A percentile compares a stretch with the other conserved stretches of the same genome.
These are phyloP conservation scores for Macadamia tetraphylla DNA, from an alignment of 164 flowering plant species.

Conservation along the genomic window DNA sequence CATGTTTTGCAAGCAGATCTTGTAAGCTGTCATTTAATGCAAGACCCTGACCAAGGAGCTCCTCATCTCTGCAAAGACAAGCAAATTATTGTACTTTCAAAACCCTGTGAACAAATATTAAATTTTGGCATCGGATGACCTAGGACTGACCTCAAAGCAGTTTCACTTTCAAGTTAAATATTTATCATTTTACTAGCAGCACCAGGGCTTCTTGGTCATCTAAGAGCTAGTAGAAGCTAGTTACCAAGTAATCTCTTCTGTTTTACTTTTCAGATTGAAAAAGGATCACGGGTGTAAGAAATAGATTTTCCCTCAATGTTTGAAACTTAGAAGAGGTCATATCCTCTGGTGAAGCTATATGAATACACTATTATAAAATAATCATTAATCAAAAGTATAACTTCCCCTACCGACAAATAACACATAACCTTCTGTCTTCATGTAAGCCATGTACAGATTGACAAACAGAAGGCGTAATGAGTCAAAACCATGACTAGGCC, in stretches of 20 bases:
- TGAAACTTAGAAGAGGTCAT: too few relatives aligned
- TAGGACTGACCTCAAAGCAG: neutral
- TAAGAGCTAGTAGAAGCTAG: too few relatives aligned
- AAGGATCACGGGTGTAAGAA: too few relatives aligned
- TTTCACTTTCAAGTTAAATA: neutral
- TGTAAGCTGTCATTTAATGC: conserved; percentile 77
- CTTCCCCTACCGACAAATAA: neutral
- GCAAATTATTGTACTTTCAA: neutral
- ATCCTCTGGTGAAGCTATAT: neutral
- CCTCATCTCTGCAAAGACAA: conserved; percentile 64
- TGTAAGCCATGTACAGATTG: too few relatives aligned
- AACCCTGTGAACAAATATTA: neutral
- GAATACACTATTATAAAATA: neutral
- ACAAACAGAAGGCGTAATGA: neutral
- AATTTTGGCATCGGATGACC: neutral
- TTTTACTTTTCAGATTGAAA: too few relatives aligned
- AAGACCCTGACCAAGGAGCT: conserved; percentile 78
- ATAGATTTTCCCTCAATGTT: too few relatives aligned
- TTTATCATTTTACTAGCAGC: too few relatives aligned
- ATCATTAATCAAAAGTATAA: neutral
- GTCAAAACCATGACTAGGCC: neutral
- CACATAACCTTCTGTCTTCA: neutral
- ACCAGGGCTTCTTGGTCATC: too few relatives aligned
- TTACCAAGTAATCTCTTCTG: too few relatives aligned
- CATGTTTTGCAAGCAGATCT: conserved; percentile 72